Evolutionary conservation across 169 alveolate species (phyloP).

Genomic region (Eimeria maxima): DNA sequence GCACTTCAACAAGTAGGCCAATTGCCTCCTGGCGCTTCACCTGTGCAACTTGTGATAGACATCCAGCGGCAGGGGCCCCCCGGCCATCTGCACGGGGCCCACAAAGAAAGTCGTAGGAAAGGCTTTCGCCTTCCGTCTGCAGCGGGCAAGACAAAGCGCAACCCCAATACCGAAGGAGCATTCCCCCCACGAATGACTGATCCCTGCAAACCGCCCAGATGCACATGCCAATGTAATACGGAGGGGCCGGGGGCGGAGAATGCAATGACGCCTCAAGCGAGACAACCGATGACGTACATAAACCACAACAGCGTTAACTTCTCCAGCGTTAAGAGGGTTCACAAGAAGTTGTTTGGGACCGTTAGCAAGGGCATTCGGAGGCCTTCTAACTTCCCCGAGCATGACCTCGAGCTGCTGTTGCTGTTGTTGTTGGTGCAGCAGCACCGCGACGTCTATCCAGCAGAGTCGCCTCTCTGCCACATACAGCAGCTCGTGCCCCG

Average conservation of each 20-base stretch:
- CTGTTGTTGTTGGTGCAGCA: slow-evolving; percentile 37
- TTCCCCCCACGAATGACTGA: not conserved
- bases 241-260: not conserved
- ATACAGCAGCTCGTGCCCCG: slow-evolving; percentile 65
- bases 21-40: slow-evolving; percentile 6
- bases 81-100: slow-evolving; percentile 64
- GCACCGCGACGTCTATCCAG: slow-evolving; percentile 64
- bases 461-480: slow-evolving; percentile 74
- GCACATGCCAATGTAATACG: not conserved
- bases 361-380: slow-evolving; percentile 82
- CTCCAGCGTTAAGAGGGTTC: slow-evolving; percentile 80
- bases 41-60: slow-evolving; percentile 61
- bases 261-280: not conserved
- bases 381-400: slow-evolving; percentile 79
- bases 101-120: slow-evolving; percentile 72
- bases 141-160: not conserved
- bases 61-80: slow-evolving; percentile 60
- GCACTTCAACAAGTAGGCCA: not conserved
- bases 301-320: slow-evolving; percentile 82
- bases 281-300: slow-evolving; percentile 55
- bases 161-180: not conserved
- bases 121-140: slow-evolving; percentile 81
- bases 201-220: not conserved
- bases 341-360: slow-evolving; percentile 78
- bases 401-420: slow-evolving; percentile 67